phyloP scores from a whole-genome alignment of 2,329 filamentous ascomycete genomes.

The Fusarium secorum region DNA sequence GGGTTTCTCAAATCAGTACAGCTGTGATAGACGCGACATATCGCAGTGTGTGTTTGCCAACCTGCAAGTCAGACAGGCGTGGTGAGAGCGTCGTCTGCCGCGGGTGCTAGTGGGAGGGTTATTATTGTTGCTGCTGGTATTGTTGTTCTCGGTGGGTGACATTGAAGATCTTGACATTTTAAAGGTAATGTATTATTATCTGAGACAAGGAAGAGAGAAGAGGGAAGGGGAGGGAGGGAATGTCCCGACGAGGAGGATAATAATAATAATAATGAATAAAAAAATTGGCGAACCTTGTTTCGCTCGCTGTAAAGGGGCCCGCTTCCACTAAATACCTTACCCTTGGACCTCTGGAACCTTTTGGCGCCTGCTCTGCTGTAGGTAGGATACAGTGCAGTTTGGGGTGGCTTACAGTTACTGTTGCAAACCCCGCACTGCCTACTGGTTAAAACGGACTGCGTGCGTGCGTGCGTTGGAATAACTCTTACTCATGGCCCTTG shows the following conservation, averaged over 20 bases:
- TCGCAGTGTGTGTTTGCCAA: slow-evolving; percentile 35
- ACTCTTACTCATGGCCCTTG: not conserved
- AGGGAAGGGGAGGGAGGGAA: not conserved
- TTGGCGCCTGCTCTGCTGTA: not conserved
- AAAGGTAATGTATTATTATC: not conserved
- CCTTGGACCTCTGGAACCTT: not conserved
- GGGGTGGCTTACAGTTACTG: not conserved
- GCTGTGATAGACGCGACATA: not conserved
- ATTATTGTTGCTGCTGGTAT: not conserved
- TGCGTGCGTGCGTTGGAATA: not conserved
- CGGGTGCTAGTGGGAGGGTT: slow-evolving; percentile 33
- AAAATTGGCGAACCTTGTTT: slow-evolving; percentile 18
- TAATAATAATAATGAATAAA: not conserved
- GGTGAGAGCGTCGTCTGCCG: slow-evolving; percentile 51
- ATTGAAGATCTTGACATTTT: slow-evolving; percentile 37
- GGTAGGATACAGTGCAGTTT: not conserved
- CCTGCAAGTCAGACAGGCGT: slow-evolving; percentile 59
- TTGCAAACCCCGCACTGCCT: slow-evolving; percentile 34
- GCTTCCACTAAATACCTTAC: slow-evolving; percentile 36
- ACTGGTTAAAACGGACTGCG: slow-evolving; percentile 5
- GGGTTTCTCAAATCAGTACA: not conserved
- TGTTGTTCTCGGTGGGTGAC: slow-evolving; percentile 44
- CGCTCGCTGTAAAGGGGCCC: slow-evolving; percentile 18
- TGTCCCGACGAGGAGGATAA: not conserved
- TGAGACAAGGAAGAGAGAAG: not conserved